Base-by-base conservation (phyloP, 768 basidiomycete species). In the Termitomyces titanicus region DNA sequence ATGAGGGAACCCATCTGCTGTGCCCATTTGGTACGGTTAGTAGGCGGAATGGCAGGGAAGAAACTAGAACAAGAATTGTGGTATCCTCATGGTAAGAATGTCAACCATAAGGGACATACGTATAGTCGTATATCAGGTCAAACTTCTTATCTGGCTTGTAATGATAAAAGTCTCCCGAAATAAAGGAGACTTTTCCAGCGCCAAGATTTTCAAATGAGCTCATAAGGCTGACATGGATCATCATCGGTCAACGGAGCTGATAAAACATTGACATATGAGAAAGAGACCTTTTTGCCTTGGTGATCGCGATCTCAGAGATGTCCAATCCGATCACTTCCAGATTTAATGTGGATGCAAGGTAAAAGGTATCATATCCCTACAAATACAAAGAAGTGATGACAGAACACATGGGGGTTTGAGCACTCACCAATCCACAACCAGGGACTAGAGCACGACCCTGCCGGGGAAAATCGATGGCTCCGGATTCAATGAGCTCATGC, bases 21-120 rank as follows among this genome's bases (percentile, higher is more conserved):
- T 0, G 79, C 88, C 86, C 86, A 88, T 15, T 75, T 75, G 2
- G 58, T 42, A 10, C 88, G 77, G 31, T 65, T 71, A 1, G 68
- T 56, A 0, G 84, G 87, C 0, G 81, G 81, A 24, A 91, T 81
- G 3, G 88, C 87, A 40, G 84, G 84, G 65, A 91, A 89, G 71
- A 89, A 88, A 1, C 84, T 86, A 18, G 47, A 8, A n/a, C n/a
- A n/a, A 22, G 6, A 6, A 11, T 18, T 20, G 10, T 13, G n/a
- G n/a, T 31, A 20, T 12, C 4, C 17, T 8, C 1, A 10, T 8
- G 3, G 11, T 10, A 42, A 12, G n/a, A 9, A 31, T 22, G 22
- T n/a, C n/a, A n/a, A 25, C 31, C 27, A 39, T 8, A 25, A 22
- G 20, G 25, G 31, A 64, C 72, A 34, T 51, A 78, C 80, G 86